These are phyloP conservation scores for Nidula microcarpa DNA, from an alignment of 768 basidiomycete species.

Conservation along the genomic window DNA sequence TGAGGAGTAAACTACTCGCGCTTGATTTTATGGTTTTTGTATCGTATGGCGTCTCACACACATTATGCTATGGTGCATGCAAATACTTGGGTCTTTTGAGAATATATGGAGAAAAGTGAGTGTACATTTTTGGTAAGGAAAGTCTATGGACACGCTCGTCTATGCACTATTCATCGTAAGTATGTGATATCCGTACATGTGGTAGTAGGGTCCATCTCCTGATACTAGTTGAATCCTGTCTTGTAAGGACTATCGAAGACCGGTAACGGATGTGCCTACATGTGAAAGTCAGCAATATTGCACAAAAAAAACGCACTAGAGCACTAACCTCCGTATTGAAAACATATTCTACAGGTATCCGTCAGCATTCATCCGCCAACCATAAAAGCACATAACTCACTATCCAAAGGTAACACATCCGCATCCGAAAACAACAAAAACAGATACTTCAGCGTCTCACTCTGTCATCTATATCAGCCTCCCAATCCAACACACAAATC, in stretches of 20 bases:
- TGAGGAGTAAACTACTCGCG: slow-evolving; percentile 53
- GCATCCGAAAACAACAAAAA: slow-evolving; percentile 82
- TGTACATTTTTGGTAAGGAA: too few species aligned
- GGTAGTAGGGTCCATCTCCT: too few species aligned
- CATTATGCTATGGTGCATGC: slow-evolving; percentile 4
- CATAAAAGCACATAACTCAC: slow-evolving; percentile 39
- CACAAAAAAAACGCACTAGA: too few species aligned
- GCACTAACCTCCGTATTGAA: slow-evolving; percentile 83
- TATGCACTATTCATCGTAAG: too few species aligned
- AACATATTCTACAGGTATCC: slow-evolving; percentile 58
- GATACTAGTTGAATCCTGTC: too few species aligned
- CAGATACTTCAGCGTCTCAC: slow-evolving; percentile 89
- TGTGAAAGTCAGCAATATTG: slow-evolving; percentile 51
- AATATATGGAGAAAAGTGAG: too few species aligned
- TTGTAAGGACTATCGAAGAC: too few species aligned
- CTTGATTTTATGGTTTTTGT: slow-evolving; percentile 22
- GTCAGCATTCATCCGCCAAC: not conserved
- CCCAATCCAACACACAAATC: not conserved
- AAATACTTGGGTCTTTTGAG: too few species aligned
- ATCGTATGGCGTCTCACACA: not conserved
- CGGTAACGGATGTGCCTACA: too few species aligned
- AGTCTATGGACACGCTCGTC: too few species aligned
- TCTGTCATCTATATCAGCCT: slow-evolving; percentile 35
- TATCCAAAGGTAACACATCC: slow-evolving; percentile 64
- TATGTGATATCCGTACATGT: too few species aligned